Evolutionary conservation across 2,329 filamentous ascomycete genomes (phyloP).

Genomic region (Stagonosporopsis chrysanthemi): DNA sequence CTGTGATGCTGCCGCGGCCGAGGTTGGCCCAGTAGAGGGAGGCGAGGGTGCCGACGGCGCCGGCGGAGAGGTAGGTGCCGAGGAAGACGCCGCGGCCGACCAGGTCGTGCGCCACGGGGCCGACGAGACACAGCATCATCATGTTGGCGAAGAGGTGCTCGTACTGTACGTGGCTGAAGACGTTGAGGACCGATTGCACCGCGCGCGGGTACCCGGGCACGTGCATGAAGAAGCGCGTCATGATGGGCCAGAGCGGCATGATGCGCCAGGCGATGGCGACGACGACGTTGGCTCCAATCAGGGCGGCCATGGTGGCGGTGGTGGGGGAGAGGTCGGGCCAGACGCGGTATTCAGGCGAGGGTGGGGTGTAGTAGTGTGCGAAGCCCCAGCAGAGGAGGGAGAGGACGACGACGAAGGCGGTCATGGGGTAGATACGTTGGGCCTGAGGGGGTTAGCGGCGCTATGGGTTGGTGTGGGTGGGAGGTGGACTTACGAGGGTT

Average conservation of each 20-base stretch:
- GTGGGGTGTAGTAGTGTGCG: slow-evolving; percentile 45
- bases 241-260: slow-evolving; percentile 68
- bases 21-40: slow-evolving; percentile 46
- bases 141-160: slow-evolving; percentile 69
- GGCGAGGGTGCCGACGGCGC: slow-evolving; percentile 42
- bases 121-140: slow-evolving; percentile 70
- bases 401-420: slow-evolving; percentile 42
- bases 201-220: slow-evolving; percentile 65
- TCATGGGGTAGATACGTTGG: slow-evolving; percentile 48
- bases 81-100: slow-evolving; percentile 47
- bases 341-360: slow-evolving; percentile 40
- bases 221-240: slow-evolving; percentile 68
- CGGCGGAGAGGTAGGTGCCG: slow-evolving; percentile 45
- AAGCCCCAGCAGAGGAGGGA: slow-evolving; percentile 35
- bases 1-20: slow-evolving; percentile 34
- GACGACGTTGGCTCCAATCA: slow-evolving; percentile 67
- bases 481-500: slow-evolving; percentile 38
- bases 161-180: slow-evolving; percentile 73
- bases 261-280: slow-evolving; percentile 68
- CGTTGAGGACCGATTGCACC: slow-evolving; percentile 66
- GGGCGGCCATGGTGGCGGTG: slow-evolving; percentile 60
- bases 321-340: slow-evolving; percentile 45
- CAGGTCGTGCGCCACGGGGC: slow-evolving; percentile 54
- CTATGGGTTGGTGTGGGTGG: background rate
- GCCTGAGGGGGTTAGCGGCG: slow-evolving; percentile 22